phyloP scores from a whole-genome alignment of 768 basidiomycete genomes.

The Pulveroboletus sp. region DNA sequence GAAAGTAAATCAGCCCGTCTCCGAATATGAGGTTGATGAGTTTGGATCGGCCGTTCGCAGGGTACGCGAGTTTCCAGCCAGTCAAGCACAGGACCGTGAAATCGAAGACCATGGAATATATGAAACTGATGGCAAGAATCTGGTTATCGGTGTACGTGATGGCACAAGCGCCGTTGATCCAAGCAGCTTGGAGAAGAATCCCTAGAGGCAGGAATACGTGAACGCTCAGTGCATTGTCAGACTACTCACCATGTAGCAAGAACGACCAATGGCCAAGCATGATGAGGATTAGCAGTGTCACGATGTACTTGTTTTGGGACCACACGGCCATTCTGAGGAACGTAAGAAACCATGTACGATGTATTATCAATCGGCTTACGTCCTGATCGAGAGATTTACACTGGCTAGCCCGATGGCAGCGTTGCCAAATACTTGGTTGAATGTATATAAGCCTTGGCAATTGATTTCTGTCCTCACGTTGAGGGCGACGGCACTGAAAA shows the following conservation, averaged over 20 bases:
- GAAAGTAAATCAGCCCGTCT: conserved; percentile 71
- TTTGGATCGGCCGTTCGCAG: conserved; percentile 45
- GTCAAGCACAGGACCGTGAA: conserved; percentile 58
- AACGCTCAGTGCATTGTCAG: background rate
- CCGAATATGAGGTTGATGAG: conserved; percentile 63
- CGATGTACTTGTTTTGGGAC: conserved; percentile 54
- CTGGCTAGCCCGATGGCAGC: conserved; percentile 66
- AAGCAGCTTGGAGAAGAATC: conserved; percentile 55
- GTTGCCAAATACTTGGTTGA: conserved; percentile 63
- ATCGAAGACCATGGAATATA: conserved; percentile 74
- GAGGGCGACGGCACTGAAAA: conserved; percentile 48
- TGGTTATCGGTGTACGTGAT: conserved; percentile 57
- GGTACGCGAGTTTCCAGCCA: conserved; percentile 53
- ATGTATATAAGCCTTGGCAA: conserved; percentile 67
- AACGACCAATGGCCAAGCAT: conserved; percentile 73
- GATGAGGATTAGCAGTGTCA: conserved; percentile 47
- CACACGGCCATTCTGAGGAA: conserved; percentile 62
- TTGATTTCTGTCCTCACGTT: conserved; percentile 57
- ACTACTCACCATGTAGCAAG: conserved; percentile 52
- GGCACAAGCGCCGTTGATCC: conserved; percentile 49
- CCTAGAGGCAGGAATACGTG: conserved; percentile 33
- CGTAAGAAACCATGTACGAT: background rate
- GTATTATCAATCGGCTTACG: conserved; percentile 39
- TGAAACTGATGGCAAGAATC: conserved; percentile 62
- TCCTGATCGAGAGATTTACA: conserved; percentile 65